These are phyloP conservation scores for Pseudogymnoascus sp. DNA, from an alignment of 2,329 filamentous ascomycete species.

Conservation along the genomic window DNA sequence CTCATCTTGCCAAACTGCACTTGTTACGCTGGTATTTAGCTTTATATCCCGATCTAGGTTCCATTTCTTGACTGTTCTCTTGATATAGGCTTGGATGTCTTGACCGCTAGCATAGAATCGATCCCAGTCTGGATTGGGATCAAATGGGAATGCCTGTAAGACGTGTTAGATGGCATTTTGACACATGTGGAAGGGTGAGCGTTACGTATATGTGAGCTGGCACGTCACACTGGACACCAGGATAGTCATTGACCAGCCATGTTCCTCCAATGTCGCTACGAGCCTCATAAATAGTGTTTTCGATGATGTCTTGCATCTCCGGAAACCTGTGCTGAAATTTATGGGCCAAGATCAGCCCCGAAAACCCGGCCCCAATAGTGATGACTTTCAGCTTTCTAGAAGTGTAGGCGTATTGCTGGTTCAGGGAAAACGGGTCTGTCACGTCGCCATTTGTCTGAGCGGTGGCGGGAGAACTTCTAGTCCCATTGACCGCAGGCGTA, in stretches of 20 bases:
- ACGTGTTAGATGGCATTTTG: slow-evolving; percentile 36
- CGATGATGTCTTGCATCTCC: slow-evolving; percentile 27
- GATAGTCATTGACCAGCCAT: slow-evolving; percentile 23
- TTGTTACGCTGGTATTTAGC: slow-evolving; percentile 37
- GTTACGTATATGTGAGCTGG: slow-evolving; percentile 20
- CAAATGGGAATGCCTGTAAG: slow-evolving; percentile 35
- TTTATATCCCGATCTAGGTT: slow-evolving; percentile 30
- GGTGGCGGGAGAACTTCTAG: background rate
- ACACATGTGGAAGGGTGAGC: slow-evolving; percentile 16
- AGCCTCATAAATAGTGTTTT: slow-evolving; percentile 24
- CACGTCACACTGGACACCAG: slow-evolving; percentile 22
- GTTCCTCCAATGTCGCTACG: slow-evolving; percentile 25
- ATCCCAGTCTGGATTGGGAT: slow-evolving; percentile 34
- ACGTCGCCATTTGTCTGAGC: background rate
- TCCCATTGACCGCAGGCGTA: background rate
- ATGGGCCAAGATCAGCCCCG: slow-evolving; percentile 38
- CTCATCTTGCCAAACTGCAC: slow-evolving; percentile 38
- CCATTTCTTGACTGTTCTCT: background rate
- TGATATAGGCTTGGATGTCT: slow-evolving; percentile 16
- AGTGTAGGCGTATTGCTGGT: slow-evolving; percentile 32
- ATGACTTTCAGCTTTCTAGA: slow-evolving; percentile 35
- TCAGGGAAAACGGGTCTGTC: slow-evolving; percentile 20
- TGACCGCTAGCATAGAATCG: slow-evolving; percentile 25
- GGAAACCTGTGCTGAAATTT: slow-evolving; percentile 12
- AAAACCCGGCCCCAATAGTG: slow-evolving; percentile 39